A percentile compares a stretch with the other conserved stretches of the same genome.
phyloP scores from a whole-genome alignment of 2,329 filamentous ascomycete genomes.

The Claviceps sp. region DNA sequence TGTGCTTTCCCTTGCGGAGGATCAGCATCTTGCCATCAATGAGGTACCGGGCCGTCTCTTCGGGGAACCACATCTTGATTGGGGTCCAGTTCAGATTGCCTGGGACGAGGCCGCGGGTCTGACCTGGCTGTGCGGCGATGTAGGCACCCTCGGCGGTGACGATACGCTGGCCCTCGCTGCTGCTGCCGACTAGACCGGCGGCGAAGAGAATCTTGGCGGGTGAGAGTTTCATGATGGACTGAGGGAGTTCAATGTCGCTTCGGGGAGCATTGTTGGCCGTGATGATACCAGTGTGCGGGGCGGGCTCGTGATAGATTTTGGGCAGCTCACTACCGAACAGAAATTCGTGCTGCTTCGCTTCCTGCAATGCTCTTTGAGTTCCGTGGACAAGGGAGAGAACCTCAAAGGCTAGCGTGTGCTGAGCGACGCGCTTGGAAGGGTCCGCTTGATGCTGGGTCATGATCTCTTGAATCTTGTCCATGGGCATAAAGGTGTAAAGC shows the following conservation, averaged over 20 bases:
- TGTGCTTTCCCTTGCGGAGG: conserved; percentile 50
- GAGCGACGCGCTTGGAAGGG: conserved; percentile 61
- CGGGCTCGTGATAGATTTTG: conserved; percentile 17
- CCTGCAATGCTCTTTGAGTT: conserved; percentile 44
- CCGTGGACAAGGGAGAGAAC: conserved; percentile 74
- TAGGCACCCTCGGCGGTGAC: conserved; percentile 44
- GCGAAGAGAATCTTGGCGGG: conserved; percentile 48
- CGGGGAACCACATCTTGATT: conserved; percentile 44
- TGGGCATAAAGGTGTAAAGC: conserved; percentile 78
- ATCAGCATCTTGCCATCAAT: conserved; percentile 46
- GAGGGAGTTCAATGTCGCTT: conserved; percentile 45
- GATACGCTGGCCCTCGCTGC: conserved; percentile 45
- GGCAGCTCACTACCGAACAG: conserved; percentile 30
- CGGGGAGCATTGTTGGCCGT: conserved; percentile 35
- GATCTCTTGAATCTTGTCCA: conserved; percentile 49
- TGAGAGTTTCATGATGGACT: conserved; percentile 39
- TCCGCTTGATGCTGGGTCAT: conserved; percentile 56
- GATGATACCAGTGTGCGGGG: conserved; percentile 17
- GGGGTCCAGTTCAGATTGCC: conserved; percentile 46
- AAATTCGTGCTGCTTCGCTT: conserved; percentile 40
- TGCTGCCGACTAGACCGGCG: conserved; percentile 42
- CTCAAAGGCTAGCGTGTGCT: conserved; percentile 73
- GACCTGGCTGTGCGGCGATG: conserved; percentile 39
- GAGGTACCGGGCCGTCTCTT: conserved; percentile 45
- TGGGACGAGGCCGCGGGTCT: conserved; percentile 28